A percentile compares a stretch with the other conserved stretches of the same genome.
Evolutionary conservation across 2,329 filamentous ascomycete species (phyloP).

Genomic region (Dactylellina parvicollis): DNA sequence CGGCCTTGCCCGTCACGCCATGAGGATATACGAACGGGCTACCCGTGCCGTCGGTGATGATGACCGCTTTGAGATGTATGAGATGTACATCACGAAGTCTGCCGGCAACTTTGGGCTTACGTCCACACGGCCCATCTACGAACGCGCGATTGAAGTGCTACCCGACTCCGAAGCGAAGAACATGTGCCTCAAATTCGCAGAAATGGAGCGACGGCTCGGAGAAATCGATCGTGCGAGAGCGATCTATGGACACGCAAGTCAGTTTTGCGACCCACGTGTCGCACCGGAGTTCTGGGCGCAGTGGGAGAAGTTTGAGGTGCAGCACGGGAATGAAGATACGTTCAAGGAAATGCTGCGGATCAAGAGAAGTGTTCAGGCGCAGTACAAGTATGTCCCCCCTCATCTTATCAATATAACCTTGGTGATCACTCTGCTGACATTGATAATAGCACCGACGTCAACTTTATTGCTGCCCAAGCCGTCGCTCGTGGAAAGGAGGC

Average conservation of each 20-base stretch:
- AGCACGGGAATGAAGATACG: conserved; percentile 98
- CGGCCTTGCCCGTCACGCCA: conserved; percentile 91
- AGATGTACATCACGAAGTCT: conserved; percentile 99
- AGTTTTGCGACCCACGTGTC: conserved; percentile 95
- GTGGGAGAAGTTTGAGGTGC: conserved; percentile 97
- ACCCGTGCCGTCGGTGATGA: conserved; percentile 94
- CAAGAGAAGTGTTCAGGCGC: conserved; percentile 95
- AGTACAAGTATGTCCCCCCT: conserved; percentile 77
- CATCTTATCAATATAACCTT: neutral
- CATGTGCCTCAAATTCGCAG: conserved; percentile 98
- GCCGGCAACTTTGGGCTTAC: conserved; percentile 97
- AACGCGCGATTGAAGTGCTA: conserved; percentile 90
- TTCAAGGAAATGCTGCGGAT: conserved; percentile 99
- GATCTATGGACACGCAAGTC: conserved; percentile 94
- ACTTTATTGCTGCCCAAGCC: conserved; percentile 96
- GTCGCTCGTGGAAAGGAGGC: conserved; percentile 80
- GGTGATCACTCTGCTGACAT: conserved; percentile 60
- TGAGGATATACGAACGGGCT: conserved; percentile 98
- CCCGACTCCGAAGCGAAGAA: conserved; percentile 92
- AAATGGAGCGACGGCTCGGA: conserved; percentile 90
- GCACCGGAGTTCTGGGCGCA: conserved; percentile 92
- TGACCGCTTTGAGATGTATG: conserved; percentile 96
- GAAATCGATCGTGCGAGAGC: conserved; percentile 94
- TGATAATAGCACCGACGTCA: conserved; percentile 80
- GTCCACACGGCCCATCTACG: conserved; percentile 93